phyloP scores from a whole-genome alignment of 371 early-diverging fungal genomes.

The Syncephalastrum sp. region DNA sequence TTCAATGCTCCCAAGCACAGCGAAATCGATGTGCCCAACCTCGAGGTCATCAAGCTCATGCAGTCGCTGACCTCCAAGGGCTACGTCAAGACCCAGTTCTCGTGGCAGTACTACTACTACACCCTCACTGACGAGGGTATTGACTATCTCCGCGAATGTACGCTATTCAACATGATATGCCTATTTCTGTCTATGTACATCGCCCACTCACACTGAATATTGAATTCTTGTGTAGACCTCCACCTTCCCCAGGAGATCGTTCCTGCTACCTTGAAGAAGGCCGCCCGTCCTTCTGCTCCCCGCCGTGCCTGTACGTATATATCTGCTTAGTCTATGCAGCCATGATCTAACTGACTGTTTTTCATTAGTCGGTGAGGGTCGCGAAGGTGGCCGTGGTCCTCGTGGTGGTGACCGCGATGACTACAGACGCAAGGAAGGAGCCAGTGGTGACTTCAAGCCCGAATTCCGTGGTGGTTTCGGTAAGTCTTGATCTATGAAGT shows the following conservation, averaged over 20 bases:
- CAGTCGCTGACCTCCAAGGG: slow-evolving; percentile 96
- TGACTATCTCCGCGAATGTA: slow-evolving; percentile 93
- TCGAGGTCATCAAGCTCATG: slow-evolving; percentile 98
- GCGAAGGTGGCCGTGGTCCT: slow-evolving; percentile 59
- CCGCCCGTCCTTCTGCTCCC: slow-evolving; percentile 71
- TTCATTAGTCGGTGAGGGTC: slow-evolving; percentile 41
- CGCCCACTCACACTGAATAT: neutral
- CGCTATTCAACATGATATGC: slow-evolving; percentile 2
- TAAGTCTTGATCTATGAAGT: slow-evolving; percentile 20
- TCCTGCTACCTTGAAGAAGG: slow-evolving; percentile 97
- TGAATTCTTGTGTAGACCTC: slow-evolving; percentile 56
- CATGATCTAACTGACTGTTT: neutral
- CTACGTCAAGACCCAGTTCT: slow-evolving; percentile 95
- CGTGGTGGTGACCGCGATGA: slow-evolving; percentile 74
- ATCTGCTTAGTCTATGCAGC: neutral
- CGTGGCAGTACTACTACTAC: slow-evolving; percentile 99
- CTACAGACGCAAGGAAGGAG: slow-evolving; percentile 94
- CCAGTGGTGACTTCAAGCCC: slow-evolving; percentile 91
- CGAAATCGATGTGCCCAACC: slow-evolving; percentile 96
- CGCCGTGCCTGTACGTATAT: slow-evolving; percentile 60
- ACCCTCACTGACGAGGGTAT: slow-evolving; percentile 97
- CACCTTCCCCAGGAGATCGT: slow-evolving; percentile 96
- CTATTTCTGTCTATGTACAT: neutral
- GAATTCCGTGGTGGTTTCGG: slow-evolving; percentile 91
- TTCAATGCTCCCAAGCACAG: slow-evolving; percentile 93